A percentile compares a stretch with the other conserved stretches of the same genome.
These are phyloP conservation scores for Chrysoporthe deuterocubensis DNA, from an alignment of 2,329 filamentous ascomycete species.

Conservation along the genomic window DNA sequence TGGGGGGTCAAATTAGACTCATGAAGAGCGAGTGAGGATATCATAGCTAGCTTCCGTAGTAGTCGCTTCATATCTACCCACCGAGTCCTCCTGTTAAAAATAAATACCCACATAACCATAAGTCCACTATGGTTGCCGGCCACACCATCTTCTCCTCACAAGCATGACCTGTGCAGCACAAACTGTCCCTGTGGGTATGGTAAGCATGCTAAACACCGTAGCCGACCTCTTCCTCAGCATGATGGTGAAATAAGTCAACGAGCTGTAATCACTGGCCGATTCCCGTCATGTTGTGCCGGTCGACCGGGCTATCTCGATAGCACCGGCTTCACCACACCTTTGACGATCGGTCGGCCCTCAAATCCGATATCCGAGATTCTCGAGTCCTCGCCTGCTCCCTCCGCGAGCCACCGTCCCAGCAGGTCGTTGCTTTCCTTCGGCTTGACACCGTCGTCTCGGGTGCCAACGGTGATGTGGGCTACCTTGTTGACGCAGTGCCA, in stretches of 20 bases:
- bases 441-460: slow-evolving; percentile 73
- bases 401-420: slow-evolving; percentile 73
- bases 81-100: background rate
- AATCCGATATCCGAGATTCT: slow-evolving; percentile 54
- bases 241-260: background rate
- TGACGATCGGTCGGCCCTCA: slow-evolving; percentile 51
- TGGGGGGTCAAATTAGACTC: background rate
- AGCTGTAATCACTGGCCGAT: background rate
- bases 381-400: slow-evolving; percentile 49
- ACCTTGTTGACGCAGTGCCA: slow-evolving; percentile 78
- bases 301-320: slow-evolving; percentile 47
- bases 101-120: background rate
- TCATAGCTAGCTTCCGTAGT: background rate
- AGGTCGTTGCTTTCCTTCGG: slow-evolving; percentile 94
- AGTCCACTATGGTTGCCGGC: background rate
- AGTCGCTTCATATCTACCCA: background rate
- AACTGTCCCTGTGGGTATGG: background rate
- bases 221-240: background rate
- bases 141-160: background rate
- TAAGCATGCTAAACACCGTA: background rate
- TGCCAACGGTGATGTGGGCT: slow-evolving; percentile 90
- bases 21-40: background rate
- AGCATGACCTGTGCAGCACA: background rate
- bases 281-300: background rate
- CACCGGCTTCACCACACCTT: slow-evolving; percentile 53